Evolutionary conservation across 164 flowering plant species (phyloP).

Genomic region (Euptelea pleiosperma): DNA sequence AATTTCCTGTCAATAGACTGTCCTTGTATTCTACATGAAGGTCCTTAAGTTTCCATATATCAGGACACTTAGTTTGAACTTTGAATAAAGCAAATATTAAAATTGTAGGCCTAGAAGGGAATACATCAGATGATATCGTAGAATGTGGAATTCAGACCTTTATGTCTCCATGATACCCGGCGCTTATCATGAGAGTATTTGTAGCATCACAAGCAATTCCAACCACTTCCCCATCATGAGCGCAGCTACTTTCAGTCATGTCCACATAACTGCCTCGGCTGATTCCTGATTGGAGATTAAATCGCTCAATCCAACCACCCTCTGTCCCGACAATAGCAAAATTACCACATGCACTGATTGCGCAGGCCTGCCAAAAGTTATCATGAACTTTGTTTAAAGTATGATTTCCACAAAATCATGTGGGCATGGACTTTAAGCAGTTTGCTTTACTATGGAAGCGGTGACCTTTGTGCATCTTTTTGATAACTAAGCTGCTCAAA

Average conservation of each 20-base stretch:
- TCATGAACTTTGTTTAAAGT: not conserved
- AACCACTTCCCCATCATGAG: constrained; percentile 81
- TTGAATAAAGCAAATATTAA: too few relatives aligned
- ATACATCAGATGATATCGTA: too few relatives aligned
- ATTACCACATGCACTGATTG: constrained; percentile 94
- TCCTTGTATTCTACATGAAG: too few relatives aligned
- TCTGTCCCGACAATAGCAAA: constrained; percentile 91
- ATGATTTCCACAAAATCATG: not conserved
- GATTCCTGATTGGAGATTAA: constrained; percentile 94
- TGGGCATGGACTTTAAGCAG: not conserved
- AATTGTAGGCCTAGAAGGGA: too few relatives aligned
- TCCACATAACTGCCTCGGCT: constrained; percentile 89
- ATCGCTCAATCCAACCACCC: constrained; percentile 96
- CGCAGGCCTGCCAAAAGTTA: constrained; percentile 53
- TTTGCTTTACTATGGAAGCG: not conserved
- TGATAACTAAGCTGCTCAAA: too few relatives aligned
- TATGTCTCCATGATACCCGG: constrained; percentile 86
- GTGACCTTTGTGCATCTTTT: not conserved
- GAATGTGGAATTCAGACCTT: constrained; percentile 44
- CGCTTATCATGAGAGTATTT: constrained; percentile 84
- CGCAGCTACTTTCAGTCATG: constrained; percentile 43
- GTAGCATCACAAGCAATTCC: constrained; percentile 95
- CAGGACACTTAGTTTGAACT: too few relatives aligned
- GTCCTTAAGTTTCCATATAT: too few relatives aligned
- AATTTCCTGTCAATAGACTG: too few relatives aligned